These are phyloP conservation scores for Dryadomyces quercus-mongolicae DNA, from an alignment of 2,329 filamentous ascomycete genomes.

Conservation along the genomic window DNA sequence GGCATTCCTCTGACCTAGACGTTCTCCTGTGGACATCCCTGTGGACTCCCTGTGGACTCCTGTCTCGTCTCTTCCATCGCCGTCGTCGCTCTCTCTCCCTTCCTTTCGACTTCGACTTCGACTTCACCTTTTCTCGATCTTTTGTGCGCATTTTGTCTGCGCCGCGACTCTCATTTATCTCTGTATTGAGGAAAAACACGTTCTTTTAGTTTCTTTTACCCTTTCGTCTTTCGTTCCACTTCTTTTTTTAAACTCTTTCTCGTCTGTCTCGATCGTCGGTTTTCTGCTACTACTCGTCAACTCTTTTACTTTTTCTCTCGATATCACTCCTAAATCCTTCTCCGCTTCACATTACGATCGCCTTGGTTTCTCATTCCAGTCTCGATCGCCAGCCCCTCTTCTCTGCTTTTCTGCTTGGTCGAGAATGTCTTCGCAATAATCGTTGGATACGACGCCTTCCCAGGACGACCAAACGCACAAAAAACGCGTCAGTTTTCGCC, in stretches of 20 bases:
- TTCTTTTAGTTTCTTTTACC: background rate
- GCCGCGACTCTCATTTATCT: constrained; percentile 1
- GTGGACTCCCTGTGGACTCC: background rate
- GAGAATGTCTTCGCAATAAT: background rate
- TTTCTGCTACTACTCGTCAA: background rate
- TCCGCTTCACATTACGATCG: background rate
- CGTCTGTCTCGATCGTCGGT: background rate
- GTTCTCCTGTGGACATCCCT: background rate
- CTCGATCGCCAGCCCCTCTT: background rate
- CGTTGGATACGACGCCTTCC: background rate
- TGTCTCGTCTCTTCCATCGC: background rate
- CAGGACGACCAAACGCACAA: background rate
- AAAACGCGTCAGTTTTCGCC: background rate
- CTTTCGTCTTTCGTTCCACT: background rate
- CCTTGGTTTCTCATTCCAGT: no score
- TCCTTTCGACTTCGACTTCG: background rate
- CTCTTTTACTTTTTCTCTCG: background rate
- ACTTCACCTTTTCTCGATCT: background rate
- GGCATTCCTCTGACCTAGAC: background rate
- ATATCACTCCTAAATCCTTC: no score
- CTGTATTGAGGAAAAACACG: background rate
- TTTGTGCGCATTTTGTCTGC: background rate
- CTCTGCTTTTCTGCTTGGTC: background rate
- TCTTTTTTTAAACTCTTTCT: background rate
- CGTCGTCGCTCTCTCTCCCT: no score